Percentiles rank a stretch among this genome's conserved stretches.
Evolutionary conservation across 768 basidiomycete species (phyloP).

Genomic region (Suillus alpinus): DNA sequence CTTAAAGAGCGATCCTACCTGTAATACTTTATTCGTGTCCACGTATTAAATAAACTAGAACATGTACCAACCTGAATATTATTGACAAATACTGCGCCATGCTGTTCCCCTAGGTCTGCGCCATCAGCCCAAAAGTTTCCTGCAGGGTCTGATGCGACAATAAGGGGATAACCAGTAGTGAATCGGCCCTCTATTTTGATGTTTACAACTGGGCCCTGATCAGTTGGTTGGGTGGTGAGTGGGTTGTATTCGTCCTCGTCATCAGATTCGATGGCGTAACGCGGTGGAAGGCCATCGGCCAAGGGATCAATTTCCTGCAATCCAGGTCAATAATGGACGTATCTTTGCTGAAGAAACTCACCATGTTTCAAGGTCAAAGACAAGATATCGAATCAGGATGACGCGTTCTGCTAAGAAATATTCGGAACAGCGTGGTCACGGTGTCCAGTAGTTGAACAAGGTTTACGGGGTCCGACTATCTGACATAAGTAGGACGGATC

Average conservation of each 20-base stretch:
- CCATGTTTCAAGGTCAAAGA: slow-evolving; percentile 2
- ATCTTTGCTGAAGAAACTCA: neutral
- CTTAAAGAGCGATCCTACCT: slow-evolving; percentile 52
- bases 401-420: neutral
- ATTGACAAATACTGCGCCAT: slow-evolving; percentile 44
- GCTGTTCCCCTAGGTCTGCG: slow-evolving; percentile 50
- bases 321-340: neutral
- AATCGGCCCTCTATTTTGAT: slow-evolving; percentile 39
- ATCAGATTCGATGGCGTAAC: slow-evolving; percentile 64
- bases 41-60: neutral
- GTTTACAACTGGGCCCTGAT: slow-evolving; percentile 17
- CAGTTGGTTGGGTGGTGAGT: slow-evolving; percentile 17
- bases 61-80: slow-evolving; percentile 38
- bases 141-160: slow-evolving; percentile 47
- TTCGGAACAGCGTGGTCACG: neutral
- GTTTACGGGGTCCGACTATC: slow-evolving; percentile 7
- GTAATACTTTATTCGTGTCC: neutral
- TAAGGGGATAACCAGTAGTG: slow-evolving; percentile 29
- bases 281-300: slow-evolving; percentile 53
- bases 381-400: neutral
- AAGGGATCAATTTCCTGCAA: slow-evolving; percentile 52
- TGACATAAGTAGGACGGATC: too few relatives aligned
- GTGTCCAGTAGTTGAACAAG: neutral
- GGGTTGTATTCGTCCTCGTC: slow-evolving; percentile 65
- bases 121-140: slow-evolving; percentile 51